Percentiles rank a stretch among this genome's conserved stretches.
Conservation (phyloP, 106 monocot genomes). For the Platanthera guangdongensis region DNA sequence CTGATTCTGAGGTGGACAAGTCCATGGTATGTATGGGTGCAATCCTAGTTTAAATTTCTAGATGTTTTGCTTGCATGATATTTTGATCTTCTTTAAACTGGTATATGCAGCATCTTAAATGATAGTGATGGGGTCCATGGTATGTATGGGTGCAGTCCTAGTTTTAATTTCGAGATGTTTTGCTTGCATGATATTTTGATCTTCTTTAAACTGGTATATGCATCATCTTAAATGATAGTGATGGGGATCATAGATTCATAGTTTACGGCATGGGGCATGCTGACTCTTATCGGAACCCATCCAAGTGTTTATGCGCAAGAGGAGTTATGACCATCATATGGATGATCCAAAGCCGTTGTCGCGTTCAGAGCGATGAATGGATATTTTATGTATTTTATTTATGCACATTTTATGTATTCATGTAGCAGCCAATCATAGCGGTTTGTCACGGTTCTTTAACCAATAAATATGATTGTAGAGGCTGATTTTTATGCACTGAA, state of each 20-base stretch:
- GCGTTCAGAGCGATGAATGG: too few relatives aligned
- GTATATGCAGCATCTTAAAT: background rate
- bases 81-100: background rate
- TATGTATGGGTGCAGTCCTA: constrained; percentile 8
- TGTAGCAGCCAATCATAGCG: too few relatives aligned
- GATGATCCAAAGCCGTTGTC: too few relatives aligned
- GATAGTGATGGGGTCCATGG: constrained; percentile 33
- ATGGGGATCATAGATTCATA: constrained; percentile 30
- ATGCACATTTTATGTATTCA: too few relatives aligned
- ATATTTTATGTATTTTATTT: too few relatives aligned
- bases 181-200: constrained; percentile 1
- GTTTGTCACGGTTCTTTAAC: too few relatives aligned
- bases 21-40: constrained; percentile 45
- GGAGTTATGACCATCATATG: too few relatives aligned
- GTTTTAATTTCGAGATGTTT: background rate
- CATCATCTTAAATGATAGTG: background rate
- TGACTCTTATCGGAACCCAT: too few relatives aligned
- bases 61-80: constrained; percentile 3
- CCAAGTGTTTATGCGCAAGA: too few relatives aligned
- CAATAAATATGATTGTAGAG: too few relatives aligned
- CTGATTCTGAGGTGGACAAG: constrained; percentile 63
- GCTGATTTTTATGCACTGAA: too few relatives aligned
- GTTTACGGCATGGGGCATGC: too few relatives aligned
- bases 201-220: background rate
- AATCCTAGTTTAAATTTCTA: background rate